These are phyloP conservation scores for Tricholomella constricta DNA, from an alignment of 768 basidiomycete species.

Conservation along the genomic window DNA sequence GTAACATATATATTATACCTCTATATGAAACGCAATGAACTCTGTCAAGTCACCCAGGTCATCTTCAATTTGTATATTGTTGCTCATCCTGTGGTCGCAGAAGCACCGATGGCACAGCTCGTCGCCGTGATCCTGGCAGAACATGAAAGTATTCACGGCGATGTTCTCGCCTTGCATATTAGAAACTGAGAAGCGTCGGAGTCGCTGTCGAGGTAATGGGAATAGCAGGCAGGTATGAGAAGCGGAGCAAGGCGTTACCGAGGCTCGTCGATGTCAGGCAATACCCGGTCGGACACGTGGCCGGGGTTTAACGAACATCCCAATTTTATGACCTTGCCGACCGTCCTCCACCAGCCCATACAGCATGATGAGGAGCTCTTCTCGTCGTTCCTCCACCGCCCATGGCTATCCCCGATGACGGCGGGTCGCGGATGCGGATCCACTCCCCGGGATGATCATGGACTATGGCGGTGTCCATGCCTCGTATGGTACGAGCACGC, in stretches of 20 bases:
- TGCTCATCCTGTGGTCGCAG: constrained; percentile 34
- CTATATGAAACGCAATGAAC: constrained; percentile 18
- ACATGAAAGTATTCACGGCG: constrained; percentile 34
- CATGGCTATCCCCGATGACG: constrained; percentile 43
- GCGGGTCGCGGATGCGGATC: constrained; percentile 4
- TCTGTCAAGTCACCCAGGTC: constrained; percentile 22
- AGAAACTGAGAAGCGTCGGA: too few species aligned
- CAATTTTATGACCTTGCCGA: too few species aligned
- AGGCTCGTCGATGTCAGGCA: too few species aligned
- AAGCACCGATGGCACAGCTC: constrained; percentile 32
- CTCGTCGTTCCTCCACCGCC: constrained; percentile 50
- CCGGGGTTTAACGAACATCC: too few species aligned
- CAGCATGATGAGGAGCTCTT: constrained; percentile 69
- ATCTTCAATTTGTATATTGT: constrained; percentile 32
- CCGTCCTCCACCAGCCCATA: constrained; percentile 66
- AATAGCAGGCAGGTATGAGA: background rate
- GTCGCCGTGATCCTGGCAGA: constrained; percentile 34
- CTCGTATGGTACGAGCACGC: constrained; percentile 24
- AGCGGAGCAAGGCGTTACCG: too few species aligned
- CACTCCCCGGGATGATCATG: constrained; percentile 28
- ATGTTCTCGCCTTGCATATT: constrained; percentile 19
- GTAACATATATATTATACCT: constrained; percentile 11
- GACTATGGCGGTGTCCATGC: constrained; percentile 18
- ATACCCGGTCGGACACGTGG: too few species aligned
- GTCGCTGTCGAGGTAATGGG: too few species aligned